Conservation (phyloP, 495 filamentous ascomycete genomes). For the Penicillium bovifimosum region DNA sequence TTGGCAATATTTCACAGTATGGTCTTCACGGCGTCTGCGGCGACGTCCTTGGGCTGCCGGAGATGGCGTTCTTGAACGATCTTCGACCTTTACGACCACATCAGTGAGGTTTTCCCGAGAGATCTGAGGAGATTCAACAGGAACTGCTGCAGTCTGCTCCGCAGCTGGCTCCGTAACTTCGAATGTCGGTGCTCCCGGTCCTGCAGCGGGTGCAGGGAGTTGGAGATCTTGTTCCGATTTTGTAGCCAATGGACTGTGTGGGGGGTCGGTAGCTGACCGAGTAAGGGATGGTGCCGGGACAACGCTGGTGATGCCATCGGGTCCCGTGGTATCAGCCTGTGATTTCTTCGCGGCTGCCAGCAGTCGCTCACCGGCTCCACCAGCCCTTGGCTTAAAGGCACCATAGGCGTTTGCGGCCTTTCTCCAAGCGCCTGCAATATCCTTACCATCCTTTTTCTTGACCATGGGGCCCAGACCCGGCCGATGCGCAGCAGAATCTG, state of each 20-base stretch:
- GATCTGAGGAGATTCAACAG: conserved; percentile 28
- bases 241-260: conserved; percentile 18
- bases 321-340: conserved; percentile 52
- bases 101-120: conserved; percentile 32
- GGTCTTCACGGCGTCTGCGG: conserved; percentile 61
- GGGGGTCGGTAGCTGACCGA: conserved; percentile 28
- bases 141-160: conserved; percentile 24
- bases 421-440: conserved; percentile 72
- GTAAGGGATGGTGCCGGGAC: conserved; percentile 64
- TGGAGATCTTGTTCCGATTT: conserved; percentile 12
- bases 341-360: conserved; percentile 48
- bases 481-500: conserved; percentile 42
- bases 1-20: conserved; percentile 73
- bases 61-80: conserved; percentile 32
- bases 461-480: conserved; percentile 90
- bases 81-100: conserved; percentile 18
- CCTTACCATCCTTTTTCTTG: conserved; percentile 64
- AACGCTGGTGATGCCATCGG: conserved; percentile 83
- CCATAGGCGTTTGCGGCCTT: conserved; percentile 78
- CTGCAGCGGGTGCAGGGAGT: not conserved
- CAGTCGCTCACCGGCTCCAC: conserved; percentile 72
- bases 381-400: conserved; percentile 78
- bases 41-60: conserved; percentile 42
- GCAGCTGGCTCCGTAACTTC: conserved; percentile 33
- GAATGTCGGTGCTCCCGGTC: conserved; percentile 33